phyloP scores from a whole-genome alignment of 139 green algal genomes.

The Marvania coccoides region DNA sequence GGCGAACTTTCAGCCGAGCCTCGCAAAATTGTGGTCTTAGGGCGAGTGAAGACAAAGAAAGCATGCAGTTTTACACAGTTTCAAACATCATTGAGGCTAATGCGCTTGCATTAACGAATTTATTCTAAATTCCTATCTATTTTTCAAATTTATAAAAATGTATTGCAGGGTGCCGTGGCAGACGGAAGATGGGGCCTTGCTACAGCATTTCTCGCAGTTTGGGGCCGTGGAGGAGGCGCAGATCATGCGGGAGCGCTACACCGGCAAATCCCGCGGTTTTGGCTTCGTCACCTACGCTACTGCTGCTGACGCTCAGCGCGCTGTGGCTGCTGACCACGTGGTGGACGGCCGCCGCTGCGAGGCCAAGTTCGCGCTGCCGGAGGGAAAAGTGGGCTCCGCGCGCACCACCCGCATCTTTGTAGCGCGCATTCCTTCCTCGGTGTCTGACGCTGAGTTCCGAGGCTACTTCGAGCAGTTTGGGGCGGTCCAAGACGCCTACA shows the following conservation, averaged over 20 bases:
- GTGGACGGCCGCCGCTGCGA: constrained; percentile 72
- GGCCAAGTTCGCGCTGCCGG: constrained; percentile 68
- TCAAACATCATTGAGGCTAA: background rate
- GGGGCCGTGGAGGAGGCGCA: constrained; percentile 57
- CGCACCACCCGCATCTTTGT: constrained; percentile 80
- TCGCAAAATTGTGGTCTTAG: constrained; percentile 25
- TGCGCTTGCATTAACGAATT: background rate
- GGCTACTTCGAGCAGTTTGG: constrained; percentile 83
- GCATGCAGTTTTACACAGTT: background rate
- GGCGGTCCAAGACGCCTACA: constrained; percentile 79
- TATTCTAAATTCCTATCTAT: background rate
- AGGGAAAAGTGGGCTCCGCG: constrained; percentile 34
- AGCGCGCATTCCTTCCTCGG: constrained; percentile 66
- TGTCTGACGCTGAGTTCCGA: constrained; percentile 68
- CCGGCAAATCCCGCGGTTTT: constrained; percentile 45
- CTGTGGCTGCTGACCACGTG: constrained; percentile 4
- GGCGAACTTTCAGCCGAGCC: background rate
- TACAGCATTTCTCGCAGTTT: constrained; percentile 67
- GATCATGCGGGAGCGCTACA: constrained; percentile 69
- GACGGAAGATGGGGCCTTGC: constrained; percentile 61
- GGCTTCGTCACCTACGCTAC: constrained; percentile 62
- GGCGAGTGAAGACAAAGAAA: background rate
- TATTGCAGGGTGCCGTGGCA: constrained; percentile 59
- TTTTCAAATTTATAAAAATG: background rate
- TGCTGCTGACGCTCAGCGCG: background rate